Percentiles rank a stretch among this genome's conserved stretches.
These are phyloP conservation scores for Butyriboletus loyo DNA, from an alignment of 768 basidiomycete genomes.

Conservation along the genomic window DNA sequence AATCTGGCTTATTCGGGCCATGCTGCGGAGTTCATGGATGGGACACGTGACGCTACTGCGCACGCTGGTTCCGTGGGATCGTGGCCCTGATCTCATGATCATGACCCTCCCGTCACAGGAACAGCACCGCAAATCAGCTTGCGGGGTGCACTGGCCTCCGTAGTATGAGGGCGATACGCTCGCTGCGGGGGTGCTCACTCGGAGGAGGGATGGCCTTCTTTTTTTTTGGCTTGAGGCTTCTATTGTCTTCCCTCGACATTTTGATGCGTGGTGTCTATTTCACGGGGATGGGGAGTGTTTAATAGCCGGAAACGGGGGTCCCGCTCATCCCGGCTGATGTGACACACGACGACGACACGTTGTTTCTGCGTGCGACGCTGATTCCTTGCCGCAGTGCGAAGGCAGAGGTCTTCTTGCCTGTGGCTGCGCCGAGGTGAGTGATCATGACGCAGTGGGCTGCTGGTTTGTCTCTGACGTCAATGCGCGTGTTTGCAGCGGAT, in stretches of 20 bases:
- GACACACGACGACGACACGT: constrained; percentile 14
- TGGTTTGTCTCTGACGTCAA: constrained; percentile 28
- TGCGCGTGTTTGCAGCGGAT: constrained; percentile 39
- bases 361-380: constrained; percentile 10
- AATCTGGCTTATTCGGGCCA: constrained; percentile 3
- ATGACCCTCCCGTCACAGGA: not conserved
- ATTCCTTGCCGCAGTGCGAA: constrained; percentile 44
- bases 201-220: not conserved
- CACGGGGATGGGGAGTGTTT: not conserved
- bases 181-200: constrained; percentile 9
- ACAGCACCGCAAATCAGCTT: constrained; percentile 1
- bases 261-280: constrained; percentile 1
- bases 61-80: constrained; percentile 10
- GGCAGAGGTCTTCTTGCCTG: constrained; percentile 86
- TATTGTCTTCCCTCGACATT: not conserved
- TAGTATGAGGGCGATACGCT: constrained; percentile 7
- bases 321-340: no score
- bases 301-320: constrained; percentile 18
- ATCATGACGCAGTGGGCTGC: constrained; percentile 21
- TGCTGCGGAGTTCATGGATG: constrained; percentile 12
- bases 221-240: not conserved
- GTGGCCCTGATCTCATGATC: constrained; percentile 11
- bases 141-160: not conserved
- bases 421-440: constrained; percentile 79
- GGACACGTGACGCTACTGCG: constrained; percentile 3